Evolutionary conservation across 768 basidiomycete genomes (phyloP).

Genomic region (Russula ochroleuca): DNA sequence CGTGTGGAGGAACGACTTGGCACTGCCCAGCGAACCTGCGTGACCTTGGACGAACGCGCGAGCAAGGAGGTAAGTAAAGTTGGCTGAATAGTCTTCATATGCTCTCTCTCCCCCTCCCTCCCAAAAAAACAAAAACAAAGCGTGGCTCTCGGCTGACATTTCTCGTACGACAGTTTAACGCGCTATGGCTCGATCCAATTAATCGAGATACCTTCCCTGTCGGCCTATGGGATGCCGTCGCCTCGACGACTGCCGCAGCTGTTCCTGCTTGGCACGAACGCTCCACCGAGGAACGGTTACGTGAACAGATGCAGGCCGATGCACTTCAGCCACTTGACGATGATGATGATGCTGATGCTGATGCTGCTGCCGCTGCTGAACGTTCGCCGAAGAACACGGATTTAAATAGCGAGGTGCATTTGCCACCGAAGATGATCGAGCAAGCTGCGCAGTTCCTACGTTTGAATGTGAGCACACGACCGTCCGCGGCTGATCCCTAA

Average conservation of each 20-base stretch:
- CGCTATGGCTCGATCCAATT: conserved; percentile 70
- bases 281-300: conserved; percentile 48
- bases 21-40: conserved; percentile 71
- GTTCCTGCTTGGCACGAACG: conserved; percentile 30
- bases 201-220: conserved; percentile 61
- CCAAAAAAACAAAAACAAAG: too few species aligned
- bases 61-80: conserved; percentile 57
- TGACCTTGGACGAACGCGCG: conserved; percentile 66
- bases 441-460: conserved; percentile 65
- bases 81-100: neutral
- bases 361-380: neutral
- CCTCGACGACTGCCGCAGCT: neutral
- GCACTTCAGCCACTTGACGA: conserved; percentile 53
- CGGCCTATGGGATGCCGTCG: conserved; percentile 57
- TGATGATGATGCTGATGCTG: conserved; percentile 36
- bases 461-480: conserved; percentile 42
- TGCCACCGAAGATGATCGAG: conserved; percentile 54
- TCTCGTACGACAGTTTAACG: conserved; percentile 62
- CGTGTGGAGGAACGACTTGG: conserved; percentile 66
- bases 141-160: neutral
- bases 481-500: neutral
- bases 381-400: conserved; percentile 28
- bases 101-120: neutral
- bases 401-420: conserved; percentile 33
- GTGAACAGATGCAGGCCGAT: conserved; percentile 70